Conservation (phyloP, 441 rosid species). For the Gossypium trilobum region DNA sequence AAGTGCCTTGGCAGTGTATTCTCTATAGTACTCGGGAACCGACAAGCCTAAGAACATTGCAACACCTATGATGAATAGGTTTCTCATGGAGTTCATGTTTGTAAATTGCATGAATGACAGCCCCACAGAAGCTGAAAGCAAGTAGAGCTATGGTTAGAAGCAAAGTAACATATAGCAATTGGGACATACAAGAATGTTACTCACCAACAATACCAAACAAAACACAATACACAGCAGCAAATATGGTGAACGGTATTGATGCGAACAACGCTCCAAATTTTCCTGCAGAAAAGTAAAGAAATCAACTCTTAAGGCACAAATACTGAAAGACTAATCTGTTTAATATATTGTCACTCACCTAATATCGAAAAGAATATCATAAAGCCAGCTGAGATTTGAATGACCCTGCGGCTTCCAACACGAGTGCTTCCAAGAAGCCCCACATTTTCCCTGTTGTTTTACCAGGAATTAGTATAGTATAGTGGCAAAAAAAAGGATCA, state of each 20-base stretch:
- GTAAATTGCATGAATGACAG: conserved; percentile 96
- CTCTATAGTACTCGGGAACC: conserved; percentile 82
- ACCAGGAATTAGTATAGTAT: conserved; percentile 7
- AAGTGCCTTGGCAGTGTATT: conserved; percentile 63
- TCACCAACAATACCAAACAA: conserved; percentile 89
- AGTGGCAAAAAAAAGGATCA: background rate
- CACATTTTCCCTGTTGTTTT: conserved; percentile 70
- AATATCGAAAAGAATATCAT: conserved; percentile 96
- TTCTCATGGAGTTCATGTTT: conserved; percentile 96
- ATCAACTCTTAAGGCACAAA: background rate
- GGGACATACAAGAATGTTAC: conserved; percentile 1
- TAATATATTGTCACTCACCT: conserved; percentile 34
- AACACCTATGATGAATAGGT: conserved; percentile 81
- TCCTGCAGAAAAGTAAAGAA: conserved; percentile 36
- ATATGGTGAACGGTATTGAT: conserved; percentile 90
- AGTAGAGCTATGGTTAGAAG: conserved; percentile 7
- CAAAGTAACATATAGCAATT: background rate
- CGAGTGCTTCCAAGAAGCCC: conserved; percentile 98
- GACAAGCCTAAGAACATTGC: conserved; percentile 88
- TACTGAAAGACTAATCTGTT: background rate
- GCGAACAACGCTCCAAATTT: conserved; percentile 95
- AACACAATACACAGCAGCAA: conserved; percentile 85
- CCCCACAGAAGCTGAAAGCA: conserved; percentile 76
- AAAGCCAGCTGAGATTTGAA: conserved; percentile 94
- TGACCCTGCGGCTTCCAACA: conserved; percentile 94